Evolutionary conservation across 106 monocot genomes (phyloP).

Genomic region (Dactylorhiza incarnata): DNA sequence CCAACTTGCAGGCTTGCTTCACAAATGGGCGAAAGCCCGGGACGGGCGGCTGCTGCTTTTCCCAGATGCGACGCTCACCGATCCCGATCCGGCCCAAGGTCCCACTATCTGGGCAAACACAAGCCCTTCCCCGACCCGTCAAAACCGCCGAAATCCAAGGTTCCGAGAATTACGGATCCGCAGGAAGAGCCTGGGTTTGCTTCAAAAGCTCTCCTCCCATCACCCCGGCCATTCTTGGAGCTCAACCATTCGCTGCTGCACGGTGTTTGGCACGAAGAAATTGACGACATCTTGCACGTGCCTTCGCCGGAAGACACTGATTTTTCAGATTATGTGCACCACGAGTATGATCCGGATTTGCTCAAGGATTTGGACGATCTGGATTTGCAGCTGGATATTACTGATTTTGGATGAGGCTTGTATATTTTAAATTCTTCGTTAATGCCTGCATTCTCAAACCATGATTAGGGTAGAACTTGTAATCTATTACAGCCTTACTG

Average conservation of each 20-base stretch:
- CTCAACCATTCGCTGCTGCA: background rate
- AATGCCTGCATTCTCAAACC: too few relatives aligned
- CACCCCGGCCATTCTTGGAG: slow-evolving; percentile 11
- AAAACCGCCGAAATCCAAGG: slow-evolving; percentile 53
- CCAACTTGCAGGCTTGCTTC: slow-evolving; percentile 41
- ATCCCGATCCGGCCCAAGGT: slow-evolving; percentile 27
- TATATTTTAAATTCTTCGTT: background rate
- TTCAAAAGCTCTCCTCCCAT: slow-evolving; percentile 12
- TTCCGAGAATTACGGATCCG: slow-evolving; percentile 25
- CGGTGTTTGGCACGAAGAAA: slow-evolving; percentile 1
- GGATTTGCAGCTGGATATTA: slow-evolving; percentile 29
- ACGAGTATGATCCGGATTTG: slow-evolving; percentile 50
- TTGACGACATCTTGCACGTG: slow-evolving; percentile 11
- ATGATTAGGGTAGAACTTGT: too few relatives aligned
- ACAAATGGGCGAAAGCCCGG: slow-evolving; percentile 42
- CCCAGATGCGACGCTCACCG: slow-evolving; percentile 18
- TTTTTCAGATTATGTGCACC: slow-evolving; percentile 9
- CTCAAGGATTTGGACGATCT: slow-evolving; percentile 38
- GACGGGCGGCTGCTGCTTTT: slow-evolving; percentile 68
- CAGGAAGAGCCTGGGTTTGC: slow-evolving; percentile 12
- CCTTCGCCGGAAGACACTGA: slow-evolving; percentile 8
- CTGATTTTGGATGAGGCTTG: slow-evolving; percentile 53
- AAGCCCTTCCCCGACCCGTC: slow-evolving; percentile 28
- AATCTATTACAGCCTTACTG: too few relatives aligned
- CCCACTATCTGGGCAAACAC: slow-evolving; percentile 48